Evolutionary conservation across 805 yeast species (phyloP).

Genomic region (Sugiyamaella valdiviana): DNA sequence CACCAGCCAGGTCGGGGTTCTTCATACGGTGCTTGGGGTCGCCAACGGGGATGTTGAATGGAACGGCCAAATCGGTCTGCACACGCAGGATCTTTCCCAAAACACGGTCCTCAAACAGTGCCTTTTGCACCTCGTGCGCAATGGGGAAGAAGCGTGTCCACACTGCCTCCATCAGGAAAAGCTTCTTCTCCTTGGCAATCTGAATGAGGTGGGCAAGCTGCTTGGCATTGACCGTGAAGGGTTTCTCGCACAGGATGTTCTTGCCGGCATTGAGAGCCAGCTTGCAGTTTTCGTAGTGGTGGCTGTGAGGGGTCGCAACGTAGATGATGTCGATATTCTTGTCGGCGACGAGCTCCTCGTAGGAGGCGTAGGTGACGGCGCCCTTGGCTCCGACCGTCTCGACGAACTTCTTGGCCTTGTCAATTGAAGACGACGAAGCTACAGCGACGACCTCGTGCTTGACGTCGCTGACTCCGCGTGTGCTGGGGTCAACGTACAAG

Average conservation of each 20-base stretch:
- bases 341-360: constrained; percentile 42
- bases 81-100: constrained; percentile 45
- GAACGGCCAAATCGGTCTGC: constrained; percentile 31
- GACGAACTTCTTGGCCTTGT: constrained; percentile 23
- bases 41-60: constrained; percentile 7
- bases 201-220: constrained; percentile 40
- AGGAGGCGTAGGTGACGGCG: constrained; percentile 25
- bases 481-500: constrained; percentile 19
- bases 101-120: constrained; percentile 37
- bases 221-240: constrained; percentile 43
- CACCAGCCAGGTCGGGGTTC: constrained; percentile 47
- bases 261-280: constrained; percentile 41
- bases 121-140: constrained; percentile 32
- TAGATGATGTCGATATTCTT: constrained; percentile 44
- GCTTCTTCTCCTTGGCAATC: constrained; percentile 39
- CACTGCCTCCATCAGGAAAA: constrained; percentile 51
- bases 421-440: constrained; percentile 23
- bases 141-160: constrained; percentile 40
- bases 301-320: constrained; percentile 49
- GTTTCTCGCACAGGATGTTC: constrained; percentile 52
- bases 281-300: constrained; percentile 43
- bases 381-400: constrained; percentile 14
- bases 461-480: constrained; percentile 25
- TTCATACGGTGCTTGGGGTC: constrained; percentile 34
- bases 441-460: constrained; percentile 27